Evolutionary conservation across 1,284 basidiomycete species (phyloP).

Genomic region (Rhodotorula mucilaginosa): DNA sequence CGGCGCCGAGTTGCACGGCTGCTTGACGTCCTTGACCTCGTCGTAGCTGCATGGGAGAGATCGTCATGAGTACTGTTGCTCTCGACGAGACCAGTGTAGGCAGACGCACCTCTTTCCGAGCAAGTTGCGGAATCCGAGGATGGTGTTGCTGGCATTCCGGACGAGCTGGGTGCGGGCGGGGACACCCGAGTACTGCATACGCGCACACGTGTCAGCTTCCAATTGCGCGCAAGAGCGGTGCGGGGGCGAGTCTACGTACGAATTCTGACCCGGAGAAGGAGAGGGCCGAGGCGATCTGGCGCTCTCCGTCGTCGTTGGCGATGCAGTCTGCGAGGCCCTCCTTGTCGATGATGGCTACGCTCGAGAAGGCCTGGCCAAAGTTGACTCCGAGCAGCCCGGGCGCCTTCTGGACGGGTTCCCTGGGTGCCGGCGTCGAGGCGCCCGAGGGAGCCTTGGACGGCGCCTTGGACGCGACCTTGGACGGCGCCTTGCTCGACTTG

Average conservation of each 20-base stretch:
- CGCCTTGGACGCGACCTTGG: conserved; percentile 31
- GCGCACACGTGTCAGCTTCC: not conserved
- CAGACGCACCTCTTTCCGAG: conserved; percentile 77
- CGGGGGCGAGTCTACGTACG: conserved; percentile 55
- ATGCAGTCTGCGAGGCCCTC: conserved; percentile 89
- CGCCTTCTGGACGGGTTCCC: conserved; percentile 18
- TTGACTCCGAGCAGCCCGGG: conserved; percentile 77
- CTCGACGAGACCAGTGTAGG: not conserved
- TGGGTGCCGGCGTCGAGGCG: conserved; percentile 26
- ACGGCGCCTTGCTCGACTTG: conserved; percentile 27
- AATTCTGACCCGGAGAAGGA: conserved; percentile 88
- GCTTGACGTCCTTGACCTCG: conserved; percentile 65
- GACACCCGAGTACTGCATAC: conserved; percentile 83
- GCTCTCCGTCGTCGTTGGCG: conserved; percentile 96
- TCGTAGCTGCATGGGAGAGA: conserved; percentile 37
- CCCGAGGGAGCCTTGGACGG: conserved; percentile 30
- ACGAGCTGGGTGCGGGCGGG: conserved; percentile 93
- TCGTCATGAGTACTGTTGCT: conserved; percentile 32
- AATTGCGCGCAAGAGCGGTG: not conserved
- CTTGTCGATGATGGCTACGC: conserved; percentile 95
- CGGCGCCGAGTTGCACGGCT: conserved; percentile 83
- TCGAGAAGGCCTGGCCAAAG: conserved; percentile 93
- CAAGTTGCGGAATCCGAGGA: conserved; percentile 88
- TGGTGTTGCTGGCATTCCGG: conserved; percentile 91
- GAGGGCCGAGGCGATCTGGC: conserved; percentile 93